Conservation (phyloP, 148 eudicot genomes). For the Rhododendron vialii region DNA sequence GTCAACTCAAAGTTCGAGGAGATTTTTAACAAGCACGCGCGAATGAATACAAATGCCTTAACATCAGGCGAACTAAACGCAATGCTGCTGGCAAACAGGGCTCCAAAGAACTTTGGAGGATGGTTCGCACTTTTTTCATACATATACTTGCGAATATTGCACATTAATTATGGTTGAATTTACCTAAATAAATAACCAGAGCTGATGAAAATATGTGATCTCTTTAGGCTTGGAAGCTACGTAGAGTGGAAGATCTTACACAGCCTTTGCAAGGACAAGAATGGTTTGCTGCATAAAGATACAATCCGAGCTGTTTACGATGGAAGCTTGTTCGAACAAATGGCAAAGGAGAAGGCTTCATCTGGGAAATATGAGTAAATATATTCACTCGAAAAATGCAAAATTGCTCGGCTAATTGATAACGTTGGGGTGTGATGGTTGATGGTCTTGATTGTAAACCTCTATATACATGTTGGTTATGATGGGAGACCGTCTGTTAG, state of each 20-base stretch:
- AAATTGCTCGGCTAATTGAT: too few relatives aligned
- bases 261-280: constrained; percentile 58
- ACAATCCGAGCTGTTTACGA: constrained; percentile 57
- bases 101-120: constrained; percentile 54
- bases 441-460: too few relatives aligned
- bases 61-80: constrained; percentile 44
- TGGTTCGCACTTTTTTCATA: constrained; percentile 31
- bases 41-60: constrained; percentile 34
- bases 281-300: constrained; percentile 59
- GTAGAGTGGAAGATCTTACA: constrained; percentile 70
- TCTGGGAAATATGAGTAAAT: constrained; percentile 30
- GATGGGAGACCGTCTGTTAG: too few relatives aligned
- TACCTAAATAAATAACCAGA: neutral
- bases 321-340: constrained; percentile 65
- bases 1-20: constrained; percentile 66
- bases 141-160: neutral
- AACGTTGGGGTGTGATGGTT: neutral
- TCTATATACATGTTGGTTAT: too few relatives aligned
- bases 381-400: neutral
- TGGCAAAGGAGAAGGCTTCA: constrained; percentile 44
- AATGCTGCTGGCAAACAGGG: constrained; percentile 56
- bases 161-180: neutral
- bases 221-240: constrained; percentile 44
- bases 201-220: neutral
- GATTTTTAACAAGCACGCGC: constrained; percentile 61